Evolutionary conservation across 345 rosid species (phyloP).

Genomic region (Arabidopsis arenosa): DNA sequence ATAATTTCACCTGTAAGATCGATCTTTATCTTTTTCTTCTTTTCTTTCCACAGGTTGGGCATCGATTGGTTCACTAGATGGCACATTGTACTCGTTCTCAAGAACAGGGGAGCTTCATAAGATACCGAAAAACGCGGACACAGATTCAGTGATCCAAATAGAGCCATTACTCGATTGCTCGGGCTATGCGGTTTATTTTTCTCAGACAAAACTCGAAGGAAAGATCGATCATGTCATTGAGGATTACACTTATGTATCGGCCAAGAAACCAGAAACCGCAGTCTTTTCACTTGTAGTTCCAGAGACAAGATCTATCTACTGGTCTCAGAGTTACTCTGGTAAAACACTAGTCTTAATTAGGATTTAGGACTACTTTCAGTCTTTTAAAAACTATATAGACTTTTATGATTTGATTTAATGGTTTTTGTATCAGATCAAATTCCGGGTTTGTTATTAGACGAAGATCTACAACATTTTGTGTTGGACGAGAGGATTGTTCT

Average conservation of each 20-base stretch:
- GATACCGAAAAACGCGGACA: conserved; percentile 48
- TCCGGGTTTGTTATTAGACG: conserved; percentile 50
- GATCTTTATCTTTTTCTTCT: not conserved
- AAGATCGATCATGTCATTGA: conserved; percentile 49
- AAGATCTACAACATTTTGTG: conserved; percentile 66
- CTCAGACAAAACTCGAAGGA: conserved; percentile 70
- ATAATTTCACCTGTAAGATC: not conserved
- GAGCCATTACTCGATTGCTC: conserved; percentile 75
- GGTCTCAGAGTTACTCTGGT: conserved; percentile 91
- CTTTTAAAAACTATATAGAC: not conserved
- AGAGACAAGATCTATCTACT: conserved; percentile 63
- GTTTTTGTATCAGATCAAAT: conserved; percentile 52
- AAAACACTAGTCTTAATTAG: conserved; percentile 10
- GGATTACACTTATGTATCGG: conserved; percentile 54
- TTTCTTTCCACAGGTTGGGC: conserved; percentile 60
- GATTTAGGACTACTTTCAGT: not conserved
- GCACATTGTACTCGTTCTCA: conserved; percentile 78
- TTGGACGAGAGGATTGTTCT: conserved; percentile 81
- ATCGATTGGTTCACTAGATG: conserved; percentile 86
- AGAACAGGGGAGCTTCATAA: conserved; percentile 65
- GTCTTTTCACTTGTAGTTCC: conserved; percentile 74
- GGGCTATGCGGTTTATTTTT: conserved; percentile 67
- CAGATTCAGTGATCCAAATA: conserved; percentile 61
- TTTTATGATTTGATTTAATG: not conserved
- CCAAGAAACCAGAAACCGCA: conserved; percentile 61